Percentiles rank a stretch among this genome's conserved stretches.
phyloP scores from a whole-genome alignment of 805 yeast genomes.

The Teunomyces barrocoloradensis region DNA sequence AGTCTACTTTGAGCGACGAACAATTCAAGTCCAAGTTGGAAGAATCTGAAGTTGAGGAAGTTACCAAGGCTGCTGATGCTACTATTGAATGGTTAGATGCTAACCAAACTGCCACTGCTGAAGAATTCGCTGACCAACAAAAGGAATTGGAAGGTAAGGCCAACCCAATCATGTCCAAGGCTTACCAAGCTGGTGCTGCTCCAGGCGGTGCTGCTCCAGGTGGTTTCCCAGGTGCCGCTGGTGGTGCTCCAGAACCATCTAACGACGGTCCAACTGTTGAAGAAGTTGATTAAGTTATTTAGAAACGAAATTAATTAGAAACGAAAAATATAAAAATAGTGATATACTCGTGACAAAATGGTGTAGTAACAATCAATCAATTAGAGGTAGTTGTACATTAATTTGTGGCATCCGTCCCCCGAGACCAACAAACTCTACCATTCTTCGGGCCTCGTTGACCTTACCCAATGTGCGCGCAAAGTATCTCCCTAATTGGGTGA shows the following conservation, averaged over 20 bases:
- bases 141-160: constrained; percentile 94
- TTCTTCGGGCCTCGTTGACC: not conserved
- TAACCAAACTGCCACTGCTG: constrained; percentile 88
- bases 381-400: no score
- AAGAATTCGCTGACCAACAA: constrained; percentile 89
- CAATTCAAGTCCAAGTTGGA: constrained; percentile 45
- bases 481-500: not conserved
- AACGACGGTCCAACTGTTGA: constrained; percentile 52
- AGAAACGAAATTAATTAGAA: constrained; percentile 3
- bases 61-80: constrained; percentile 80
- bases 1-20: constrained; percentile 63
- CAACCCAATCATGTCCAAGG: constrained; percentile 95
- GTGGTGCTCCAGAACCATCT: constrained; percentile 34
- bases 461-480: not conserved
- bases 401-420: no score
- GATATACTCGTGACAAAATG: not conserved
- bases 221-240: constrained; percentile 46
- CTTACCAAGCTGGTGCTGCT: constrained; percentile 92
- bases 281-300: constrained; percentile 45
- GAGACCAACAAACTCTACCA: no score
- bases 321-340: constrained; percentile 1
- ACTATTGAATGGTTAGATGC: constrained; percentile 89
- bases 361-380: no score
- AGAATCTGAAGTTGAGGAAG: constrained; percentile 63
- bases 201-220: constrained; percentile 73